These are phyloP conservation scores for Neurospora sp. DNA, from an alignment of 495 filamentous ascomycete genomes.

Conservation along the genomic window DNA sequence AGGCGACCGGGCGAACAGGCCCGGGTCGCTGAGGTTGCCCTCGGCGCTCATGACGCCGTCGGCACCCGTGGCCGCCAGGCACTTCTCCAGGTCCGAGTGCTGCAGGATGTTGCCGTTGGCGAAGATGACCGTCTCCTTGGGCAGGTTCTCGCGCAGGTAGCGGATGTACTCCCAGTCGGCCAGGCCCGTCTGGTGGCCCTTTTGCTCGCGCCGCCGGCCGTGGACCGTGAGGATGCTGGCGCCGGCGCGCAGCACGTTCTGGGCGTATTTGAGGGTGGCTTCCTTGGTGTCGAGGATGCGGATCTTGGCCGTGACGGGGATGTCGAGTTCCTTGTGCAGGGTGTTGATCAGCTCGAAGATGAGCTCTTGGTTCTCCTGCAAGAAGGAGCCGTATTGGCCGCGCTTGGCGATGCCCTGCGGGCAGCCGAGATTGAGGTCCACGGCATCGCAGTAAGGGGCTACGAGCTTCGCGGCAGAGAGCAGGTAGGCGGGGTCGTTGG, in stretches of 20 bases:
- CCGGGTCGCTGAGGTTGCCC: constrained; percentile 83
- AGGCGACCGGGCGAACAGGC: constrained; percentile 67
- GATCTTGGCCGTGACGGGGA: constrained; percentile 94
- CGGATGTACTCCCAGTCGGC: constrained; percentile 83
- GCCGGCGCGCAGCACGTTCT: constrained; percentile 77
- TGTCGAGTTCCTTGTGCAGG: constrained; percentile 56
- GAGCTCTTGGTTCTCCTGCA: constrained; percentile 85
- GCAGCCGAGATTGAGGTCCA: constrained; percentile 96
- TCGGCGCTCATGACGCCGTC: constrained; percentile 96
- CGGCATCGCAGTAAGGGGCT: constrained; percentile 79
- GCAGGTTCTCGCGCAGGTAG: constrained; percentile 74
- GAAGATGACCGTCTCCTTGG: constrained; percentile 82
- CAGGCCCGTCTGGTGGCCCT: constrained; percentile 88
- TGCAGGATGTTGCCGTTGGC: constrained; percentile 92
- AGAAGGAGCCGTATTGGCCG: constrained; percentile 85
- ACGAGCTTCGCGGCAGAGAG: constrained; percentile 66
- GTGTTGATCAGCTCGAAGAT: constrained; percentile 70
- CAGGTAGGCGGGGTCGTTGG: constrained; percentile 73
- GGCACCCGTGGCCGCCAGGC: constrained; percentile 74
- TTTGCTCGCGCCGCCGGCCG: constrained; percentile 80
- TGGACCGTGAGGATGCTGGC: constrained; percentile 91
- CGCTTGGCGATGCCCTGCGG: constrained; percentile 88
- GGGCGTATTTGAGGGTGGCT: constrained; percentile 78
- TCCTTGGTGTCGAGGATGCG: constrained; percentile 80
- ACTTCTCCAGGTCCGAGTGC: constrained; percentile 67